Evolutionary conservation across 2,329 filamentous ascomycete genomes (phyloP).

Genomic region (Pezicula carpinea): DNA sequence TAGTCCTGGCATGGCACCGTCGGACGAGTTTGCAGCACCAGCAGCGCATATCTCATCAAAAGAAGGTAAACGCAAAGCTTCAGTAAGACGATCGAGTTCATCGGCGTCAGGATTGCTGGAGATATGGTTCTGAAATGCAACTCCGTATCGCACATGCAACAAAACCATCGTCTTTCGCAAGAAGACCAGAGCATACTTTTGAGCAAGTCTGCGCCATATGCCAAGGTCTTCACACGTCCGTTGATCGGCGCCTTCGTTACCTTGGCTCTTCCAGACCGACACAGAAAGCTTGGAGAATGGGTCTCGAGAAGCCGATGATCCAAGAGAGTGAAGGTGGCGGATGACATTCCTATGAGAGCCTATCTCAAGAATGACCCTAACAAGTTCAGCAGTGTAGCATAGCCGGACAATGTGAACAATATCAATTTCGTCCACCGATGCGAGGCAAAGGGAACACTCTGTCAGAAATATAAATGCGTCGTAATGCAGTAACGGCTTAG

Average conservation of each 20-base stretch:
- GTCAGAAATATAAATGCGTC: slow-evolving; percentile 79
- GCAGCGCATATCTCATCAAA: slow-evolving; percentile 72
- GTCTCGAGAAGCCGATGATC: neutral
- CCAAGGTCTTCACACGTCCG: slow-evolving; percentile 43
- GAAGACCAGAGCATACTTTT: slow-evolving; percentile 85
- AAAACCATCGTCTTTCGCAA: slow-evolving; percentile 80
- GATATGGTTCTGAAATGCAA: slow-evolving; percentile 74
- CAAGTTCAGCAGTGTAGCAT: slow-evolving; percentile 86
- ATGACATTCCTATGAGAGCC: slow-evolving; percentile 39
- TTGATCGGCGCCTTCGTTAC: neutral
- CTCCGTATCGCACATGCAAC: slow-evolving; percentile 80
- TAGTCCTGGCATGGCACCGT: slow-evolving; percentile 33
- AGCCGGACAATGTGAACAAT: slow-evolving; percentile 76
- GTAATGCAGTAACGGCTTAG: slow-evolving; percentile 56
- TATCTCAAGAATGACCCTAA: slow-evolving; percentile 68
- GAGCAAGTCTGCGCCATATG: slow-evolving; percentile 56
- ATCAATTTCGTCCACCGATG: slow-evolving; percentile 64
- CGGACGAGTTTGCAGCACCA: slow-evolving; percentile 27
- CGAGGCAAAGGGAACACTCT: slow-evolving; percentile 69
- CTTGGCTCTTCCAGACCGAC: neutral
- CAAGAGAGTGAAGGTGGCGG: neutral
- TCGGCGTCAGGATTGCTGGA: slow-evolving; percentile 60
- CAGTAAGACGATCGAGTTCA: slow-evolving; percentile 78
- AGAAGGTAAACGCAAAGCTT: slow-evolving; percentile 68
- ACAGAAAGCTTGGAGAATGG: neutral